Percentiles rank a stretch among this genome's conserved stretches.
Conservation (phyloP, 306 rosid genomes). For the Dalbergia cochinchinensis region DNA sequence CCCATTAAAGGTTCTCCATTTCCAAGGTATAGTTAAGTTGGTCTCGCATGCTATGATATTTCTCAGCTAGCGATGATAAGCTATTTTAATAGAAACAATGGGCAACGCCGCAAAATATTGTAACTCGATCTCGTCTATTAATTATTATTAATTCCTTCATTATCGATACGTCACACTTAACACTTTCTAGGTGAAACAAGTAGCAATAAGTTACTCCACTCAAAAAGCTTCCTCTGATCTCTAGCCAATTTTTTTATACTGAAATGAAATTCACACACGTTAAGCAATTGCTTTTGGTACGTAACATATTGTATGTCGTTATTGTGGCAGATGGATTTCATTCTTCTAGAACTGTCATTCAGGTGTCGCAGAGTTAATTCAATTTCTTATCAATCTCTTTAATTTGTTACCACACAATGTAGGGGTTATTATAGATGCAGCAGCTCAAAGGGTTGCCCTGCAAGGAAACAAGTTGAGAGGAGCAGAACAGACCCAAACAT, state of each 20-base stretch:
- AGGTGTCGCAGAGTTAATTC: neutral
- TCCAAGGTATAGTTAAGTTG: conserved; percentile 64
- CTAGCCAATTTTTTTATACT: neutral
- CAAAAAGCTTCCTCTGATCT: neutral
- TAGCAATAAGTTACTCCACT: neutral
- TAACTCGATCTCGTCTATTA: no score
- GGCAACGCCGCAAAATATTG: no score
- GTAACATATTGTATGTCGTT: neutral
- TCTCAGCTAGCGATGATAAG: conserved; percentile 11
- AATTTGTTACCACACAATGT: conserved; percentile 5
- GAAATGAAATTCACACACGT: neutral
- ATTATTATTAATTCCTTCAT: no score
- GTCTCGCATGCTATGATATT: neutral
- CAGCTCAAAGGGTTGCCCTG: conserved; percentile 91
- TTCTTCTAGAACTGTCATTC: neutral
- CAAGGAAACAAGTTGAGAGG: conserved; percentile 89
- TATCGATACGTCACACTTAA: no score
- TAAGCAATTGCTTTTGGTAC: neutral
- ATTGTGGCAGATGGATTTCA: neutral
- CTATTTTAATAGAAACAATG: conserved; percentile 14
- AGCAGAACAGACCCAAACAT: conserved; percentile 85
- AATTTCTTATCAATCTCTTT: neutral
- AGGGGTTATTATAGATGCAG: conserved; percentile 92
- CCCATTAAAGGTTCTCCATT: conserved; percentile 95
- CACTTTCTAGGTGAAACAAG: neutral